A percentile compares a stretch with the other conserved stretches of the same genome.
These are phyloP conservation scores for Proliferodiscus dingleyae DNA, from an alignment of 2,329 filamentous ascomycete species.

Conservation along the genomic window DNA sequence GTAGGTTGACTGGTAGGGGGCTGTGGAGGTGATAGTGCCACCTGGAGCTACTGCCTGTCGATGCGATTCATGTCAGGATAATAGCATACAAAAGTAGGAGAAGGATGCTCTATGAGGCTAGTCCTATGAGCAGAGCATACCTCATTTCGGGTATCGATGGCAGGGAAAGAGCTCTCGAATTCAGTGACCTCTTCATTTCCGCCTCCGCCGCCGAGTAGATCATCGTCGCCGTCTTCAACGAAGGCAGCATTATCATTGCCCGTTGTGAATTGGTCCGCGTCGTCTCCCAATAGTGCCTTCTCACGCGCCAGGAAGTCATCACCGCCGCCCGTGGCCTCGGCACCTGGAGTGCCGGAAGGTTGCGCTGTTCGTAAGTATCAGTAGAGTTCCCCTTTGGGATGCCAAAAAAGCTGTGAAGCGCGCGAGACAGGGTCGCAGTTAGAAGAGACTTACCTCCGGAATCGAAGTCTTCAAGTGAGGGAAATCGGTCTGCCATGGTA, in stretches of 20 bases:
- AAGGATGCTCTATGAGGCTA: neutral
- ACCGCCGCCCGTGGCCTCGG: constrained; percentile 50
- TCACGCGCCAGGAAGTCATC: constrained; percentile 91
- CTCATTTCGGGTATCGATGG: constrained; percentile 64
- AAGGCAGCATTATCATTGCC: constrained; percentile 64
- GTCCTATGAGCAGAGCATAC: constrained; percentile 40
- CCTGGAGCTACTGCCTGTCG: constrained; percentile 65
- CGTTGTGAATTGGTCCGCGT: constrained; percentile 84
- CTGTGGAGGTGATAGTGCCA: constrained; percentile 71
- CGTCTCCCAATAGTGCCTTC: constrained; percentile 81
- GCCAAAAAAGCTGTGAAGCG: no score
- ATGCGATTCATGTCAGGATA: neutral
- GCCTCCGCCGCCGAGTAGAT: constrained; percentile 64
- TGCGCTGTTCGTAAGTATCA: constrained; percentile 46
- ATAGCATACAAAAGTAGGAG: constrained; percentile 1
- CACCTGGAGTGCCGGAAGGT: constrained; percentile 42
- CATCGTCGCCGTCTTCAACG: constrained; percentile 61
- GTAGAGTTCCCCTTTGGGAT: constrained; percentile 8
- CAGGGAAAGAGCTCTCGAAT: constrained; percentile 90
- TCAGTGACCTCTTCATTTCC: constrained; percentile 35
- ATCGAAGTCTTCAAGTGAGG: constrained; percentile 55
- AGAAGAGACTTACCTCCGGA: constrained; percentile 39
- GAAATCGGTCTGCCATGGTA: constrained; percentile 55
- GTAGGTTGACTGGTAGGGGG: constrained; percentile 26
- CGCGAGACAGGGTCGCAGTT: constrained; percentile 3